Evolutionary conservation across 2,329 filamentous ascomycete species (phyloP).

Genomic region (Aspergillus intermedius): DNA sequence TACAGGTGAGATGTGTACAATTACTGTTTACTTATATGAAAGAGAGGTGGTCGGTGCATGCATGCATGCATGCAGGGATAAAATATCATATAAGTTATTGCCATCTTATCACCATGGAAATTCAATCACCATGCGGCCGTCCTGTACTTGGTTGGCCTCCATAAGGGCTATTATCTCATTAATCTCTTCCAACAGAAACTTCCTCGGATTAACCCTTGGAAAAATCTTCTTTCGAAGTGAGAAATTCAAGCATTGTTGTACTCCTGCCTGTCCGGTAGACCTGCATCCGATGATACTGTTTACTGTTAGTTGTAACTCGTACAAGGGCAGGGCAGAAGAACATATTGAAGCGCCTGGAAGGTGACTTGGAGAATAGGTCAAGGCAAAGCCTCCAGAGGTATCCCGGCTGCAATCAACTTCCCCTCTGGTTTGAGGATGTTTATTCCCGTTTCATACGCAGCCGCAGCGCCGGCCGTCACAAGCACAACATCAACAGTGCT

Average conservation of each 20-base stretch:
- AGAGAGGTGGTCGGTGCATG: not conserved
- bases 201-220: conserved; percentile 6
- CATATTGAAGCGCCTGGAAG: conserved; percentile 3
- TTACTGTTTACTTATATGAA: too few species aligned
- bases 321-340: not conserved
- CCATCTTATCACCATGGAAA: not conserved
- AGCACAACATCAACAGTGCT: conserved; percentile 6
- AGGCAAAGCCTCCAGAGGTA: conserved; percentile 1
- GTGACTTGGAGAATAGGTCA: not conserved
- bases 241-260: conserved; percentile 5
- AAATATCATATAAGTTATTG: not conserved
- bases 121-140: conserved; percentile 9
- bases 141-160: conserved; percentile 7
- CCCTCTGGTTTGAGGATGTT: conserved; percentile 4
- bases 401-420: conserved; percentile 7
- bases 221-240: conserved; percentile 5
- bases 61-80: not conserved
- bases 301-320: not conserved
- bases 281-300: conserved; percentile 8
- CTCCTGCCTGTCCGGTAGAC: conserved; percentile 1
- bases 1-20: not conserved
- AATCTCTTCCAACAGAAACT: conserved; percentile 9
- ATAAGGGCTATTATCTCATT: conserved; percentile 14
- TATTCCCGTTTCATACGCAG: conserved; percentile 7
- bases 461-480: conserved; percentile 6